Conservation (phyloP, 2,329 filamentous ascomycete genomes). For the Aschersonia sp. region DNA sequence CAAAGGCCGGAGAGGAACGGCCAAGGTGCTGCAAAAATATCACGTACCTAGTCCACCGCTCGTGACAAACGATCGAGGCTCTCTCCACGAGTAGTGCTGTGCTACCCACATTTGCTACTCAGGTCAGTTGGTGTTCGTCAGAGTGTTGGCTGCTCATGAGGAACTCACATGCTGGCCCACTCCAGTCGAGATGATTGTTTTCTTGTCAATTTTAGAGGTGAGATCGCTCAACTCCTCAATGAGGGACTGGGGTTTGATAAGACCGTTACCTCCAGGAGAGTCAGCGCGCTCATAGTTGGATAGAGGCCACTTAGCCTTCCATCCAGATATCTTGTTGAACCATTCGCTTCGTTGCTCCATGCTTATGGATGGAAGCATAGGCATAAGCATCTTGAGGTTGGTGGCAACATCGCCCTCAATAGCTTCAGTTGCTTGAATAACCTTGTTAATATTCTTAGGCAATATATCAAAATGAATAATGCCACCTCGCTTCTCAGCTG, state of each 20-base stretch:
- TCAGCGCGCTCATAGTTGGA: slow-evolving; percentile 67
- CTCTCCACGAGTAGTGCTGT: slow-evolving; percentile 89
- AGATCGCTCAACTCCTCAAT: slow-evolving; percentile 83
- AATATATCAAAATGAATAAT: slow-evolving; percentile 97
- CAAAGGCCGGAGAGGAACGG: no score
- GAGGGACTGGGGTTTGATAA: slow-evolving; percentile 89
- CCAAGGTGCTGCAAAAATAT: no score
- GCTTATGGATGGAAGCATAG: slow-evolving; percentile 48
- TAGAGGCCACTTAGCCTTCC: slow-evolving; percentile 87
- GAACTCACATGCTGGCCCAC: slow-evolving; percentile 63
- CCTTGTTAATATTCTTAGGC: slow-evolving; percentile 99
- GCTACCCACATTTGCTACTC: slow-evolving; percentile 81
- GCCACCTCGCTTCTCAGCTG: slow-evolving; percentile 72
- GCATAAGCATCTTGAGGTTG: slow-evolving; percentile 64
- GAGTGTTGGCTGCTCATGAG: no score
- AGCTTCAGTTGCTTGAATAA: slow-evolving; percentile 89
- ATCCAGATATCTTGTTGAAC: slow-evolving; percentile 78
- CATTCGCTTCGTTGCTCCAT: slow-evolving; percentile 62
- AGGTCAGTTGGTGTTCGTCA: no score
- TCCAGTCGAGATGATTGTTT: slow-evolving; percentile 81
- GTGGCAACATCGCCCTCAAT: slow-evolving; percentile 82
- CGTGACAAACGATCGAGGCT: slow-evolving; percentile 88
- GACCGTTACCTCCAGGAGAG: slow-evolving; percentile 35
- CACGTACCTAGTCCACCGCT: no score
- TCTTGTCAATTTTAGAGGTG: slow-evolving; percentile 64